Evolutionary conservation across 176 grass and related monocot species (phyloP).

Genomic region (Zea luxurians): DNA sequence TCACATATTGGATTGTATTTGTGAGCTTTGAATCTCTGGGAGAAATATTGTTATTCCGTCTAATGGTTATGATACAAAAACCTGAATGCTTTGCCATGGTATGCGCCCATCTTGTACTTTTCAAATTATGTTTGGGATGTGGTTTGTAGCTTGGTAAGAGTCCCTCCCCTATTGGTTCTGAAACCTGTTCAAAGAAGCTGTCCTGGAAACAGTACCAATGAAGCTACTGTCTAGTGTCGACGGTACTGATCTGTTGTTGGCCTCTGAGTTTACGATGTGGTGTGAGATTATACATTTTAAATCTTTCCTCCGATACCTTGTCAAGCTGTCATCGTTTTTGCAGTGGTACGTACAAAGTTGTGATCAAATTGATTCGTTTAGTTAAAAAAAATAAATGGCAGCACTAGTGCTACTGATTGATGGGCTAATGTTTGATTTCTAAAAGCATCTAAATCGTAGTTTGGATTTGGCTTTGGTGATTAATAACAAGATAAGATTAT

Average conservation of each 20-base stretch:
- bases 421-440: no score
- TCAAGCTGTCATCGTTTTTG: background rate
- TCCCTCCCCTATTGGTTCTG: background rate
- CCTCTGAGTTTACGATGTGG: background rate
- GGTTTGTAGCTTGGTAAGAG: background rate
- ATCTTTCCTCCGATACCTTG: background rate
- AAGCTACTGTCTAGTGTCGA: background rate
- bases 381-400: no score
- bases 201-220: background rate
- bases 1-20: conserved; percentile 8
- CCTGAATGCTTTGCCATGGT: conserved; percentile 12
- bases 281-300: background rate
- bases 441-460: no score
- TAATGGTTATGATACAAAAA: conserved; percentile 26
- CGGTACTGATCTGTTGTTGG: background rate
- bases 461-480: no score
- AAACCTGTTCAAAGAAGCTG: background rate
- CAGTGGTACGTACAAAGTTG: background rate
- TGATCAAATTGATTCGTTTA: no score
- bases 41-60: conserved; percentile 36
- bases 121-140: background rate
- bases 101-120: background rate
- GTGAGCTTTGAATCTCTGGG: conserved; percentile 25
- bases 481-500: no score
- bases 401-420: no score